Evolutionary conservation across 2,329 filamentous ascomycete genomes (phyloP), one percentile per base, ranked within the genome.

Genomic region (Seiridium cupressi): DNA sequence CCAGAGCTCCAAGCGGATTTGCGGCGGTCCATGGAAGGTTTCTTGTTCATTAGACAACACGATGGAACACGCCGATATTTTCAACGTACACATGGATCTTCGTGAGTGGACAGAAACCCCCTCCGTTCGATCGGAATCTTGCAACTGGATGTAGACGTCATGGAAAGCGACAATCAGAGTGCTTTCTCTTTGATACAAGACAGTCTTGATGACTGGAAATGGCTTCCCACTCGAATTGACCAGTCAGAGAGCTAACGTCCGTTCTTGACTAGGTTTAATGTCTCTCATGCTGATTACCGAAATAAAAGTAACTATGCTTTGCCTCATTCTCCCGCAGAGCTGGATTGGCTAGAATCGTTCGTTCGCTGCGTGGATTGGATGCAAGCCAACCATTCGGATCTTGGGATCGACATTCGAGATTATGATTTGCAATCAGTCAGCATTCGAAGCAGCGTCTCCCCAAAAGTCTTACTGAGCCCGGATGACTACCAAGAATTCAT

Each of bases 321-420:
- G 13, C 38, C 48, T 13, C 57, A 59, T 31, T 40, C n/a, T n/a
- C 49, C 31, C 31, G 10, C 40, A 3, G 57, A 59, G 32, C 8
- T 59, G 31, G 48, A 59, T 10, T 59, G 57, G 57, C 48, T 59
- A 13, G 57, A 59, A 31, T 36, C 48, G 4, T 40, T 42, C 34
- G 40, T 51, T 8, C 48, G 48, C 3, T 59, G 57, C 31, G 57
- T 59, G 11, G 49, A 44, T 13, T 59, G 57, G 57, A 44, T 51
- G n/a, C 26, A 53, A 18, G 38, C 38, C 48, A 11, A 42, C 38
- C 11, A 5, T 46, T 44, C 40, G 47, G 9, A 31, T 42, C 57
- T 11, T 44, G 26, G 40, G 4, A 54, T 13, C 47, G 47, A 57
- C 2, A 32, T 49, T 44, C 47, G 35, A 11, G 4, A 10, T 26